Evolutionary conservation across 495 filamentous ascomycete species (phyloP).

Genomic region (Daldinia decipiens): DNA sequence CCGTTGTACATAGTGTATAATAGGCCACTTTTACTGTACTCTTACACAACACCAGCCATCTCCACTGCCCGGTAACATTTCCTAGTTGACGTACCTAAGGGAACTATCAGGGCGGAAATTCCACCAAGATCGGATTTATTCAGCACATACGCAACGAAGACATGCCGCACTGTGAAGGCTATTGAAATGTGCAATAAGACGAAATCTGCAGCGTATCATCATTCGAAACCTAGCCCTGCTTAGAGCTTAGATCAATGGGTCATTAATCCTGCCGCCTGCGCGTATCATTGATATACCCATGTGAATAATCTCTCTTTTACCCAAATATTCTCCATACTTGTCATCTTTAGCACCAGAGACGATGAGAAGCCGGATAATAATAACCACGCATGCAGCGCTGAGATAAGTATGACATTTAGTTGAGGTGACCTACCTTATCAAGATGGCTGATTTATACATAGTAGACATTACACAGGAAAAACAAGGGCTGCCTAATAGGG

Average conservation of each 20-base stretch:
- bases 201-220: conserved; percentile 27
- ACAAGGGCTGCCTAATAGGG: conserved; percentile 23
- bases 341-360: conserved; percentile 11
- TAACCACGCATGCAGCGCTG: conserved; percentile 40
- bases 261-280: neutral
- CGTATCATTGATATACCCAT: conserved; percentile 1
- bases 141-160: neutral
- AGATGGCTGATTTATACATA: conserved; percentile 18
- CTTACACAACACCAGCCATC: neutral
- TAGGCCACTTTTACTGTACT: conserved; percentile 26
- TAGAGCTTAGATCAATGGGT: neutral
- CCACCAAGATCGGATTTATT: conserved; percentile 7
- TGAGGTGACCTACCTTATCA: conserved; percentile 28
- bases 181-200: conserved; percentile 29
- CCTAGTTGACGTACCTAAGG: conserved; percentile 14
- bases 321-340: neutral
- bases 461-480: conserved; percentile 12
- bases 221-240: conserved; percentile 20
- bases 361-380: conserved; percentile 9
- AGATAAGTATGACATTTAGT: conserved; percentile 35
- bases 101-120: conserved; percentile 10
- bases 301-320: conserved; percentile 15
- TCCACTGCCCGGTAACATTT: conserved; percentile 6
- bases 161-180: conserved; percentile 1
- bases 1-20: conserved; percentile 31